These are phyloP conservation scores for Agaricales sp. DNA, from an alignment of 1,284 basidiomycete genomes.

Conservation along the genomic window DNA sequence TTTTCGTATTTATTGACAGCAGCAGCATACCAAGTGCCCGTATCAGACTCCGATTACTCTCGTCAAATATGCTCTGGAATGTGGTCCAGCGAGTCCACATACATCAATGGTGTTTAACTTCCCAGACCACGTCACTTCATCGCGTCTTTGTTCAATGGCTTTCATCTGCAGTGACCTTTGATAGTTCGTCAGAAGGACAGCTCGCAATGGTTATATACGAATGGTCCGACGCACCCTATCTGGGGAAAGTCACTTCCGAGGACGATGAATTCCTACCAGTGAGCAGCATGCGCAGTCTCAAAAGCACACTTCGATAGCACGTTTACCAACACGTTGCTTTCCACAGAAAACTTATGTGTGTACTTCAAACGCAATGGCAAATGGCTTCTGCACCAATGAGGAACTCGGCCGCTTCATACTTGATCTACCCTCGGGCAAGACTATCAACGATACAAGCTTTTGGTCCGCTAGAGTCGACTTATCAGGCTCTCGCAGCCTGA, in stretches of 20 bases:
- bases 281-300: conserved; percentile 27
- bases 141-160: conserved; percentile 7
- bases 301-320: no score
- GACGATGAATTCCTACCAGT: conserved; percentile 59
- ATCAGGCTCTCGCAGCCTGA: conserved; percentile 18
- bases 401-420: conserved; percentile 83
- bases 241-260: conserved; percentile 63
- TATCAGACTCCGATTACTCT: conserved; percentile 41
- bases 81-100: conserved; percentile 75
- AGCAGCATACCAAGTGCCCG: neutral
- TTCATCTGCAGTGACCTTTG: conserved; percentile 63
- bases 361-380: conserved; percentile 62
- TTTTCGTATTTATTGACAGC: neutral
- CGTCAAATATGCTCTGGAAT: conserved; percentile 93
- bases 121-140: neutral
- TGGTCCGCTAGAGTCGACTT: conserved; percentile 68
- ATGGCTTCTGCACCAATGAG: conserved; percentile 57
- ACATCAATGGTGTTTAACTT: conserved; percentile 72
- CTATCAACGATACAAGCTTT: conserved; percentile 63
- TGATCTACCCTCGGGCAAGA: conserved; percentile 48
- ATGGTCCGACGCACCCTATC: conserved; percentile 78
- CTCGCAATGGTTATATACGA: conserved; percentile 94
- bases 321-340: conserved; percentile 7
- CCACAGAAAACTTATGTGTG: conserved; percentile 89
- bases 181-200: conserved; percentile 74